phyloP scores from a whole-genome alignment of 129 eudicot genomes.

The Sambucus nigra region DNA sequence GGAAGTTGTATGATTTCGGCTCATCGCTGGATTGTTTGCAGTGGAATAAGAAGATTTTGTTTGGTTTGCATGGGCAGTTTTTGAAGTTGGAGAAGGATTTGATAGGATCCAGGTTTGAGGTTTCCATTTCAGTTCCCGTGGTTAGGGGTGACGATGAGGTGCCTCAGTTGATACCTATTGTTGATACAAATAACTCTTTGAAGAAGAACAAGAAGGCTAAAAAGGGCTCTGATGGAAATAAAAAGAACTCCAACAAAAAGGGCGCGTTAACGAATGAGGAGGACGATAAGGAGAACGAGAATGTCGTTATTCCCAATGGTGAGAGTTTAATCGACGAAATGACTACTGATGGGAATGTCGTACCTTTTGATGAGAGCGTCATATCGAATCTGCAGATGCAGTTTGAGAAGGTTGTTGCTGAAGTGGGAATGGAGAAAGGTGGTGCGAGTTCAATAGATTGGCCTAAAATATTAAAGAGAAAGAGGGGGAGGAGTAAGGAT shows the following conservation, averaged over 20 bases:
- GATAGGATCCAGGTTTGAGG: constrained; percentile 44
- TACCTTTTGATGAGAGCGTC: constrained; percentile 43
- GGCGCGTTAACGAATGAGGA: no score
- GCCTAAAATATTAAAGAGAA: constrained; percentile 48
- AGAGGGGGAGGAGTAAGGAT: constrained; percentile 27
- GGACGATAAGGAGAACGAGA: no score
- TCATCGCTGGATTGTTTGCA: no score
- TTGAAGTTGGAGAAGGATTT: constrained; percentile 75
- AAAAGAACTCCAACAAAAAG: no score
- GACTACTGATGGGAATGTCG: constrained; percentile 12
- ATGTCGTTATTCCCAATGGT: constrained; percentile 16
- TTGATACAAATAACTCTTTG: constrained; percentile 3
- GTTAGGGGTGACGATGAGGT: constrained; percentile 40
- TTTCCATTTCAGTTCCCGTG: no score
- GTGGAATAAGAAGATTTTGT: no score
- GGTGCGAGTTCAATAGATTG: constrained; percentile 27
- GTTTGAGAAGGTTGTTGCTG: no score
- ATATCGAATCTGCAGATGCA: no score
- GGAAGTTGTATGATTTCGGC: no score
- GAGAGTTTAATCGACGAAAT: constrained; percentile 15
- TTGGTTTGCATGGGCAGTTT: constrained; percentile 61
- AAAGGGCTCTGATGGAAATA: no score
- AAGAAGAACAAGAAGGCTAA: constrained; percentile 49
- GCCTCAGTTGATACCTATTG: constrained; percentile 51
- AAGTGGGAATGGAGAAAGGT: no score